Base-by-base conservation (phyloP, 1,284 basidiomycete genomes). In the Malassezia equina region DNA sequence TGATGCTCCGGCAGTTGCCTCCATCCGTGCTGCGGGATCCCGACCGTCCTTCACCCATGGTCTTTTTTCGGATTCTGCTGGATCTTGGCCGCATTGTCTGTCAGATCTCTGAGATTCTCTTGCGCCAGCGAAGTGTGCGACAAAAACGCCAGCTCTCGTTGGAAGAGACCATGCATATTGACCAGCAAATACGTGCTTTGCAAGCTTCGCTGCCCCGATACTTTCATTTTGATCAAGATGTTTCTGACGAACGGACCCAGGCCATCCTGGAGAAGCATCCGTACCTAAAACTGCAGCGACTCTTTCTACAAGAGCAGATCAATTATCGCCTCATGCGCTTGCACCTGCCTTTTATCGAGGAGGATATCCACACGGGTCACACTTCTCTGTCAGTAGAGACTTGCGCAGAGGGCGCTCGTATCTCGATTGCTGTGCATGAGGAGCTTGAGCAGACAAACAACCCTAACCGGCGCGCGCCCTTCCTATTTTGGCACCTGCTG, bases 271-370 rank as follows among this genome's bases (percentile, higher is more conserved):
- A 25, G 7, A 43, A 54, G 36, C 49, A 63, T 27, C 63, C 65
- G 2, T 65, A 65, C 39, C 47, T 67, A 7, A 54, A 59, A 0
- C 9, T 63, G 4, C 65, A 67, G 48, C 54, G 65, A 4, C 56
- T 59, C 12, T 47, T 64, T 29, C 58, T 67, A 15, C 59, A 67
- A 36, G 62, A 62, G 21, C 44, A 52, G 17, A 54, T 67, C 11
- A 57, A 65, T 27, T 61, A 62, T 21, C 63, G 64, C 3, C 40
- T 67, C 17, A 55, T 67, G 50, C 59, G 59, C 42, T 52, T 67
- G 23, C 63, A 67, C 42, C 55, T 60, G 4, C 60, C 62, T 25
- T 63, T 59, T 28, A 58, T 67, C 52, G 57, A 51, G 8, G 41
- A 50, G 7, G 65, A 59, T n/a, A 61, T 65, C 43, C 52, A 58